A percentile compares a stretch with the other conserved stretches of the same genome.
Evolutionary conservation across 352 stramenopile species (phyloP).

Genomic region (Phytopythium mirpurense): DNA sequence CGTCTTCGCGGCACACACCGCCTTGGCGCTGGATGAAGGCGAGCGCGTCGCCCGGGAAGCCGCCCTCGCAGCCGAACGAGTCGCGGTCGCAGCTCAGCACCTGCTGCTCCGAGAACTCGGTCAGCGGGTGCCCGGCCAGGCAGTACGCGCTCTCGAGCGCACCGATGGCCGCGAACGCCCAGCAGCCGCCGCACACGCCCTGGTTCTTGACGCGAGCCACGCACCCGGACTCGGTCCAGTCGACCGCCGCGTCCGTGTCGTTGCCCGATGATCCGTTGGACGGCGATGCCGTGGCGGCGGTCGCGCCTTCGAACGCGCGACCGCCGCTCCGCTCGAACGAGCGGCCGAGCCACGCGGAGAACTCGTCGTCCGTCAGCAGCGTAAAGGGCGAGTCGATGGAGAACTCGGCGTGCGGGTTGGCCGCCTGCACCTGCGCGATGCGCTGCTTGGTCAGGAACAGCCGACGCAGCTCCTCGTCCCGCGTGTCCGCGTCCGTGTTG

Average conservation of each 20-base stretch:
- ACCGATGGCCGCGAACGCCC: slow-evolving; percentile 93
- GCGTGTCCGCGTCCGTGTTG: neutral
- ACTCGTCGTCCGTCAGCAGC: slow-evolving; percentile 69
- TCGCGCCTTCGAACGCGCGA: slow-evolving; percentile 2
- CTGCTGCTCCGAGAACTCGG: slow-evolving; percentile 91
- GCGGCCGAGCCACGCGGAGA: slow-evolving; percentile 39
- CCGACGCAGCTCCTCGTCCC: slow-evolving; percentile 45
- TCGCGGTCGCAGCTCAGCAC: slow-evolving; percentile 86
- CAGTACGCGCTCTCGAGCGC: slow-evolving; percentile 89
- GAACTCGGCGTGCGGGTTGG: slow-evolving; percentile 60
- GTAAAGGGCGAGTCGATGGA: slow-evolving; percentile 66
- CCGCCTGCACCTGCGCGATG: slow-evolving; percentile 38
- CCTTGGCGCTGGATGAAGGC: slow-evolving; percentile 80
- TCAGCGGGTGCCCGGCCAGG: slow-evolving; percentile 61
- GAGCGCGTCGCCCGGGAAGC: slow-evolving; percentile 85
- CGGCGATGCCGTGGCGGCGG: neutral
- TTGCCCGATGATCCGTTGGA: neutral
- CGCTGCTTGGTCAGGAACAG: slow-evolving; percentile 60
- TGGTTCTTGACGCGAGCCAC: slow-evolving; percentile 92
- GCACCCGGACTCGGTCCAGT: slow-evolving; percentile 62
- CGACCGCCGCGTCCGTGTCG: slow-evolving; percentile 23
- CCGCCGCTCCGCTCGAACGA: slow-evolving; percentile 28
- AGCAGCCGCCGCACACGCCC: slow-evolving; percentile 96
- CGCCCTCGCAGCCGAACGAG: slow-evolving; percentile 88
- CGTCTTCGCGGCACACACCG: slow-evolving; percentile 70